These are phyloP conservation scores for Solanum verrucosum DNA, from an alignment of 257 asterid species.

Conservation along the genomic window DNA sequence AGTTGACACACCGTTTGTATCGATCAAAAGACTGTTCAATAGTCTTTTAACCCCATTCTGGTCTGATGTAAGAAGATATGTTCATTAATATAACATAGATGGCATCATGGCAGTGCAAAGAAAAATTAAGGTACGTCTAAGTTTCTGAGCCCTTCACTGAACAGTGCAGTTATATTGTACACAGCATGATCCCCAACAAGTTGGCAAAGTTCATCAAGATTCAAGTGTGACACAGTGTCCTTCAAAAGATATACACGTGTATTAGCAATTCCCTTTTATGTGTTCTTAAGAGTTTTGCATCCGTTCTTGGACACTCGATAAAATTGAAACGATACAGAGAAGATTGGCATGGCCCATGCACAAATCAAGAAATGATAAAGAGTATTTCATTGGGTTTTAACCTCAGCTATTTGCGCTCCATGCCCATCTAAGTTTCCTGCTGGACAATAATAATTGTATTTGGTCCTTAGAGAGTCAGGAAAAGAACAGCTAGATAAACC, in stretches of 20 bases:
- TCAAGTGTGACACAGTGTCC: neutral
- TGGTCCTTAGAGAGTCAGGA: neutral
- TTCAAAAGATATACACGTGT: neutral
- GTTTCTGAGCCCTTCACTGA: neutral
- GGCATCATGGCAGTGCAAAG: neutral
- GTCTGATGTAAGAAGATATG: neutral
- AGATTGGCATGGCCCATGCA: neutral
- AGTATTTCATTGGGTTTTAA: neutral
- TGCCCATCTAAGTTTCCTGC: neutral
- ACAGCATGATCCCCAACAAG: neutral
- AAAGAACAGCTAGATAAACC: neutral
- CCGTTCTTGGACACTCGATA: neutral
- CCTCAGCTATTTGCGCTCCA: neutral
- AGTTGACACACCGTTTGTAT: neutral
- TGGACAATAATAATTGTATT: neutral
- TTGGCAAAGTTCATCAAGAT: neutral
- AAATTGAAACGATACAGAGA: neutral
- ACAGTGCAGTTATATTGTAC: neutral
- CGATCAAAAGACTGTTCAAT: neutral
- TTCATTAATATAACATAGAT: neutral
- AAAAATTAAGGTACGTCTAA: neutral
- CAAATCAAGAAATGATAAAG: neutral
- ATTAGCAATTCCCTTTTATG: neutral
- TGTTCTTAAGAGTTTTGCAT: neutral
- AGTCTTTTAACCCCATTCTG: neutral